These are phyloP conservation scores for Leccinum disarticulatum DNA, from an alignment of 768 basidiomycete species.

Conservation along the genomic window DNA sequence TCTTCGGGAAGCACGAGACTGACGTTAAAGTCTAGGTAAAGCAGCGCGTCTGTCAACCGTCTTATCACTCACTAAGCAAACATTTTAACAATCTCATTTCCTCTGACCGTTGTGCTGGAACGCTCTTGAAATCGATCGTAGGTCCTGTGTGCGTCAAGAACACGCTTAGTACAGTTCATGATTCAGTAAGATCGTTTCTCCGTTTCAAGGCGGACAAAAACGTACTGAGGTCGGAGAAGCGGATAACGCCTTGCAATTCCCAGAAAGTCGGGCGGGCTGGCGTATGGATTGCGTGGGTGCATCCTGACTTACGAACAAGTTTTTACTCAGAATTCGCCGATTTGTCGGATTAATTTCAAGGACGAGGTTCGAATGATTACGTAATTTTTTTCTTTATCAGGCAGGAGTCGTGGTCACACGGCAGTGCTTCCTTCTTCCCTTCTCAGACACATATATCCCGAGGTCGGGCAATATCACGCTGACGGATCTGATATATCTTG, in stretches of 20 bases:
- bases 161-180: slow-evolving; percentile 18
- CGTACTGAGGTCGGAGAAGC: slow-evolving; percentile 55
- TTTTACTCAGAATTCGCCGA: background rate
- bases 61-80: slow-evolving; percentile 40
- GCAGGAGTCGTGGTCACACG: background rate
- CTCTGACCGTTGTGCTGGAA: slow-evolving; percentile 63
- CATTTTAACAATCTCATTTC: background rate
- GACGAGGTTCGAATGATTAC: background rate
- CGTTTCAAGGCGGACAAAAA: background rate
- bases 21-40: slow-evolving; percentile 72
- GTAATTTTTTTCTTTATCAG: background rate
- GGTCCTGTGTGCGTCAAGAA: slow-evolving; percentile 25
- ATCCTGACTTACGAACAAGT: background rate
- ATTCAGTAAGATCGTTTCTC: background rate
- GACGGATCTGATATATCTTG: background rate
- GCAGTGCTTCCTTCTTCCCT: background rate
- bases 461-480: background rate
- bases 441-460: background rate
- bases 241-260: slow-evolving; percentile 57
- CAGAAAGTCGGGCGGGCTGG: slow-evolving; percentile 53
- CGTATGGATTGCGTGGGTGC: slow-evolving; percentile 34
- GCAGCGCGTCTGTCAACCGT: slow-evolving; percentile 74
- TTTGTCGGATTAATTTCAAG: background rate
- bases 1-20: slow-evolving; percentile 56
- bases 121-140: slow-evolving; percentile 75